Base-by-base conservation (phyloP, 768 basidiomycete species). In the Mycena galopus region DNA sequence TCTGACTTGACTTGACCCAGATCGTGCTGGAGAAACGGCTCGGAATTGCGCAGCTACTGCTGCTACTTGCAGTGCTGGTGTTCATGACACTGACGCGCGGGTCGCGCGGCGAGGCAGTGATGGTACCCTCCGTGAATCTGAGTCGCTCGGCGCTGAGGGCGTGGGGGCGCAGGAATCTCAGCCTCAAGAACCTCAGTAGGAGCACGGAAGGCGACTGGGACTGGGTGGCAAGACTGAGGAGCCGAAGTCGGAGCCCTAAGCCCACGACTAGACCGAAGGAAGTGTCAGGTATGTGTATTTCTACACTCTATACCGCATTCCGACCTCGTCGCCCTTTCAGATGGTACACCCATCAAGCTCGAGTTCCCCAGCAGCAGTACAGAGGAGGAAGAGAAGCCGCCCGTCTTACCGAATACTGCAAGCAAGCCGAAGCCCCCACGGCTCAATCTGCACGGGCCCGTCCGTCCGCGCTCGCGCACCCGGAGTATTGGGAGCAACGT, bases 1-100 rank as follows among this genome's bases (percentile, higher is more conserved):
- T 30, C 30, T 63, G 30, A 53, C 69, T 17, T 68, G 19, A 55
- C 21, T 33, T 21, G 33, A 42, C 21, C 3, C 66, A 97, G 94
- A 90, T 98, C 35, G 84, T 92, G 0, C 87, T 96, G 60, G 97
- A 98, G 81, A 96, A 97, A 77, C 92, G 96, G 2, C 88, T 98
- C 0, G 93, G 96, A 3, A 90, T 98, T 25, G 94, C 93, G 0
- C 97, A 99, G 77, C 87, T 98, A 0, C 91, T 93, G 78, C 86
- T 97, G 8, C 86, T 97, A 7, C 86, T 98, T 4, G 89, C 92
- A 0, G 92, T 98, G 12, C 88, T 97, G 23, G 85, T 96, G 16
- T 96, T 98, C 79, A 93, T 97, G 82, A 90, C 92, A 21, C 86
- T 97, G 62, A 96, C 96, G 5, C 89, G 96, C 7, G 94, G 95